Evolutionary conservation across 192 early-diverging fungal species (phyloP), one percentile per base, ranked within the genome.

Genomic region (Diversispora eburnea): DNA sequence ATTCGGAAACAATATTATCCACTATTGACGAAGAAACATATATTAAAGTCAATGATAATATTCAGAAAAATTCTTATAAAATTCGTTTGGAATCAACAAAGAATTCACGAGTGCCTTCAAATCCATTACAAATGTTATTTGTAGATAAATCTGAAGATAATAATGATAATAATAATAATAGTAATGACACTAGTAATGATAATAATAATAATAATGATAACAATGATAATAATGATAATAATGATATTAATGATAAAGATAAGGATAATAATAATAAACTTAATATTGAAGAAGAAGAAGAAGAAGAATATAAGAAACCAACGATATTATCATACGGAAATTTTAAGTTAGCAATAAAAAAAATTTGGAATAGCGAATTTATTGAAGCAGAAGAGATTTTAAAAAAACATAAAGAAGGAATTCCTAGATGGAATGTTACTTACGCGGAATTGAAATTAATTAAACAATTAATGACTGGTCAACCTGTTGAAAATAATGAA

Each of bases 351-450:
- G 68, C 68, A 43, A 39, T 70, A 46, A 70, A 25, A 17, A 70
- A 70, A 54, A 70, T 63, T 19, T 82, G 80, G 80, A 82, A 82
- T 49, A 82, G 77, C 39, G 80, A 82, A 55, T 82, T 82, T 60
- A 69, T 49, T 43, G 63, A 49, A 13, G 77, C 80, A 10, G 63
- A 77, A 9, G 74, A 75, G 5, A 69, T 77, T 3, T 82, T 82
- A 22, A 77, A 75, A 3, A 70, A 75, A 41, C 45, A 75, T 54
- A 48, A 58, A 46, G 42, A 70, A 4, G 41, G 62, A 8, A 75
- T 70, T 22, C 77, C 80, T 13, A 76, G 80, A 47, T 82, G 80
- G 80, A 75, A 68, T 55, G 75, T 79, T 45, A 72, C 80, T n/a
- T 49, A 73, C 19, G 77, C 76, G 13, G 80, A 82, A 75, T 73